phyloP scores from a whole-genome alignment of 1,139 yeast species.

The Meyerozyma athensensis region DNA sequence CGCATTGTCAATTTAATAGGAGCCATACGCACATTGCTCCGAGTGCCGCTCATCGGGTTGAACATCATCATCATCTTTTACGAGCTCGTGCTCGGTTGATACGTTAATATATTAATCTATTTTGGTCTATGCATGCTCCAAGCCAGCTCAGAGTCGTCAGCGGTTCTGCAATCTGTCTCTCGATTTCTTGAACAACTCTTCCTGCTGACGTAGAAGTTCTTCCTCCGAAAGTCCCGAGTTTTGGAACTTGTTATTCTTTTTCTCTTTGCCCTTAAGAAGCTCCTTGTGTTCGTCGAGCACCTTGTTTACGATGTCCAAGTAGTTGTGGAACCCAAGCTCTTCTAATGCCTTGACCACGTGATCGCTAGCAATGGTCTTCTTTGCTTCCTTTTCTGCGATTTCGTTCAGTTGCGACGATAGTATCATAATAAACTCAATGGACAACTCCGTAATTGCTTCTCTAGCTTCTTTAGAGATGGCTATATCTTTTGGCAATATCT shows the following conservation, averaged over 20 bases:
- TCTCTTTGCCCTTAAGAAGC: conserved; percentile 79
- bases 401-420: conserved; percentile 91
- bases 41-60: conserved; percentile 69
- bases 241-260: conserved; percentile 89
- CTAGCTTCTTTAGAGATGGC: conserved; percentile 91
- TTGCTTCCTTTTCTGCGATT: conserved; percentile 92
- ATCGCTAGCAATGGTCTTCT: conserved; percentile 94
- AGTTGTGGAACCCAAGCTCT: conserved; percentile 83
- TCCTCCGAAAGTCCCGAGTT: conserved; percentile 90
- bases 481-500: conserved; percentile 79
- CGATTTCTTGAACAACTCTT: conserved; percentile 84
- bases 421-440: conserved; percentile 94
- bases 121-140: conserved; percentile 33
- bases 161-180: conserved; percentile 61
- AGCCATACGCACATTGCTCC: conserved; percentile 69
- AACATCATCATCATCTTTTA: conserved; percentile 65
- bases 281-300: conserved; percentile 86
- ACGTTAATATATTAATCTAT: conserved; percentile 19
- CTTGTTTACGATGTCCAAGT: conserved; percentile 76
- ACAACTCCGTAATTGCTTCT: conserved; percentile 92
- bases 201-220: conserved; percentile 87
- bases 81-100: conserved; percentile 67
- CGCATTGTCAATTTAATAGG: conserved; percentile 61
- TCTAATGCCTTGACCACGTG: conserved; percentile 89
- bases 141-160: conserved; percentile 6